These are phyloP conservation scores for Carex arenaria DNA, from an alignment of 202 grass and related monocot species.

Conservation along the genomic window DNA sequence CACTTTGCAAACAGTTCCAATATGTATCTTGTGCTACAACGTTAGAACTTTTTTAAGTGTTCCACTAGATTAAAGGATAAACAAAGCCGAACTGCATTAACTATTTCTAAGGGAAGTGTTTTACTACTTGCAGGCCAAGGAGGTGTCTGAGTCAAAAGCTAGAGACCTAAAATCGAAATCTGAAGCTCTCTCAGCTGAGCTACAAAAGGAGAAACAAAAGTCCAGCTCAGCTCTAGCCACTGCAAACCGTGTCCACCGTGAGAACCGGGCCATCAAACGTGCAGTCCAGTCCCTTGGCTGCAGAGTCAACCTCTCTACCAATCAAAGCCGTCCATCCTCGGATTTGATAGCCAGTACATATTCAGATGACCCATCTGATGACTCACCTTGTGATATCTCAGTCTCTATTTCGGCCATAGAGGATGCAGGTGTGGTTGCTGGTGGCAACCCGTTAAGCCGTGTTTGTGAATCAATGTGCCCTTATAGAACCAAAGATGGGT, in stretches of 20 bases:
- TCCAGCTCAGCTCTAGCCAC: constrained; percentile 46
- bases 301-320: constrained; percentile 52
- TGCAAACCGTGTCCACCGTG: constrained; percentile 51
- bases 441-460: constrained; percentile 29
- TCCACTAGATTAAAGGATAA: not conserved
- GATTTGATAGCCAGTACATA: constrained; percentile 12
- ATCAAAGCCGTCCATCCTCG: constrained; percentile 22
- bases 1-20: no score
- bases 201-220: constrained; percentile 54
- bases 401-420: constrained; percentile 81
- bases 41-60: not conserved
- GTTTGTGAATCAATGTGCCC: constrained; percentile 77
- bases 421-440: constrained; percentile 44
- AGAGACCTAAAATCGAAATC: constrained; percentile 54
- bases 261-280: constrained; percentile 65
- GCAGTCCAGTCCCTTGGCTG: constrained; percentile 84
- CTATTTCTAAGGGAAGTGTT: not conserved
- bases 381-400: constrained; percentile 29
- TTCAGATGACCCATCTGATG: constrained; percentile 9
- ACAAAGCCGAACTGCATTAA: not conserved
- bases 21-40: not conserved
- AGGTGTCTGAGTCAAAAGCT: constrained; percentile 47
- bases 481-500: constrained; percentile 67
- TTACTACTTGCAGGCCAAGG: constrained; percentile 43
- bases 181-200: constrained; percentile 48